Conservation (phyloP, 345 rosid genomes). For the Viola odorata region DNA sequence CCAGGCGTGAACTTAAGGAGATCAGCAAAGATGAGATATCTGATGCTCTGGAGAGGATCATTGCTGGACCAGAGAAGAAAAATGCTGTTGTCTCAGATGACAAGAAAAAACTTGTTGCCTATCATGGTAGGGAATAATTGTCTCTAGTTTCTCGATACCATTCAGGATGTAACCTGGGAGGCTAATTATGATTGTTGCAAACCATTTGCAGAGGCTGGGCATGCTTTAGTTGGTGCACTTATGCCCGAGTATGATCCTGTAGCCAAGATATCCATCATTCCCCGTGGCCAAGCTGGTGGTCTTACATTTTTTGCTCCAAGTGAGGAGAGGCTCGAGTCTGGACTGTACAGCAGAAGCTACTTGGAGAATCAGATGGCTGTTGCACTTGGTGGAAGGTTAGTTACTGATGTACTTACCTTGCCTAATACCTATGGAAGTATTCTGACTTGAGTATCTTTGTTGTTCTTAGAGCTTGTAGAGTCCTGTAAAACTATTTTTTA, state of each 20-base stretch:
- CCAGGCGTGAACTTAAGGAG: slow-evolving; percentile 95
- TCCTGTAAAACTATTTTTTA: too few species aligned
- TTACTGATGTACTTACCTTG: slow-evolving; percentile 5
- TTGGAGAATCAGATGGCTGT: slow-evolving; percentile 98
- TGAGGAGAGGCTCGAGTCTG: slow-evolving; percentile 96
- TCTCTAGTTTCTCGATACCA: not conserved
- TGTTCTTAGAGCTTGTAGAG: not conserved
- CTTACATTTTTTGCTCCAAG: slow-evolving; percentile 96
- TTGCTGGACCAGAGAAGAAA: slow-evolving; percentile 99
- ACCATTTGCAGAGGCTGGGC: slow-evolving; percentile 80
- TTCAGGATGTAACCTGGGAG: not conserved
- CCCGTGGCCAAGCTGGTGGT: slow-evolving; percentile 98
- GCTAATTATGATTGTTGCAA: slow-evolving; percentile 6
- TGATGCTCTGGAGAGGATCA: slow-evolving; percentile 95
- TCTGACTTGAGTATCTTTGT: not conserved
- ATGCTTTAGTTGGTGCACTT: slow-evolving; percentile 91
- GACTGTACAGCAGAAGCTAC: slow-evolving; percentile 92
- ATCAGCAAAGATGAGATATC: slow-evolving; percentile 96
- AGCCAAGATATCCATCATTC: slow-evolving; percentile 93
- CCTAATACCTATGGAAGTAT: slow-evolving; percentile 2
- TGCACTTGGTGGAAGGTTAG: slow-evolving; percentile 97
- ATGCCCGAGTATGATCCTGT: slow-evolving; percentile 98
- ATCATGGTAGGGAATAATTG: slow-evolving; percentile 51
- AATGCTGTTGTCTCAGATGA: slow-evolving; percentile 93
- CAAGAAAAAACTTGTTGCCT: slow-evolving; percentile 87